A percentile compares a stretch with the other conserved stretches of the same genome.
Conservation (phyloP, 768 basidiomycete species). For the Suillus clintonianus region DNA sequence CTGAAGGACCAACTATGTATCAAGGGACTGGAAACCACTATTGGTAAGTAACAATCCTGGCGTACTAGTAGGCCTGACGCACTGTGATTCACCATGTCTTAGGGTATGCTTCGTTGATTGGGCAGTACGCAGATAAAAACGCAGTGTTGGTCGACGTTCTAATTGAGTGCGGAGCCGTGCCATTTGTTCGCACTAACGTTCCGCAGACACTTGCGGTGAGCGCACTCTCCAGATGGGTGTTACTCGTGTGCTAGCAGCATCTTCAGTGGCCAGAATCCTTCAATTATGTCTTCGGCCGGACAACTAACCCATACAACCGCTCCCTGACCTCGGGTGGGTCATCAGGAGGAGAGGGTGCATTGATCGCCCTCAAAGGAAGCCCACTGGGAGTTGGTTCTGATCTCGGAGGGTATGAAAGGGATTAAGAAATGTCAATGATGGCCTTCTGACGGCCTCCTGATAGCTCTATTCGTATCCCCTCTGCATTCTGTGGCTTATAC, state of each 20-base stretch:
- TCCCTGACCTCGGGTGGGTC: conserved; percentile 76
- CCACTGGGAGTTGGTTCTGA: conserved; percentile 75
- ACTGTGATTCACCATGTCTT: neutral
- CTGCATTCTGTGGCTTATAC: conserved; percentile 69
- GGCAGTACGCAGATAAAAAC: conserved; percentile 56
- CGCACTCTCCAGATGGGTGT: neutral
- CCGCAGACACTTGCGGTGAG: conserved; percentile 75
- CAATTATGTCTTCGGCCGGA: conserved; percentile 80
- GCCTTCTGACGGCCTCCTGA: neutral
- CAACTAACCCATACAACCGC: conserved; percentile 74
- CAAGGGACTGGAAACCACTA: conserved; percentile 67
- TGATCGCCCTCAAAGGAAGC: conserved; percentile 52
- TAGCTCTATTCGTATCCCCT: conserved; percentile 74
- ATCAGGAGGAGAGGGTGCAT: conserved; percentile 84
- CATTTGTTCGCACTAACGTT: conserved; percentile 74
- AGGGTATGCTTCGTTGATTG: conserved; percentile 79
- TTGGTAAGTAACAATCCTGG: conserved; percentile 42
- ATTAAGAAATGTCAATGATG: neutral
- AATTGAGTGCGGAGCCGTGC: conserved; percentile 64
- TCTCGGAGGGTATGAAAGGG: conserved; percentile 60
- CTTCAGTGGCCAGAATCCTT: conserved; percentile 73
- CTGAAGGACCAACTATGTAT: conserved; percentile 75
- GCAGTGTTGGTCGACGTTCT: conserved; percentile 67
- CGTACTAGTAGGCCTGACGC: neutral
- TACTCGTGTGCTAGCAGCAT: neutral